These are phyloP conservation scores for Persicaria maculosa DNA, from an alignment of 148 eudicot species.

Conservation along the genomic window DNA sequence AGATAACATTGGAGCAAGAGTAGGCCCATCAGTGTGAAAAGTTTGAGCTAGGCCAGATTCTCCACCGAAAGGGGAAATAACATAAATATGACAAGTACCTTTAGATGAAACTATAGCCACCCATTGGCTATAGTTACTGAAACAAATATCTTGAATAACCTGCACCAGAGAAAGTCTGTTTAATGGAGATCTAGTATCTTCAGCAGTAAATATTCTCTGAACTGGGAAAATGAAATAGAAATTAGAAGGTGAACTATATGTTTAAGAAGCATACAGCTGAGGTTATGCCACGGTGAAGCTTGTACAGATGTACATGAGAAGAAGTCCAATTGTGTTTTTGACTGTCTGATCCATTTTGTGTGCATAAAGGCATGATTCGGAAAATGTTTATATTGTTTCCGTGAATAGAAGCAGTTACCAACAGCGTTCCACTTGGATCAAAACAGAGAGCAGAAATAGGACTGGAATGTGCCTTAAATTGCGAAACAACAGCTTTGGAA, in stretches of 20 bases:
- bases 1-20: background rate
- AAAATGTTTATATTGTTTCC: conserved; percentile 86
- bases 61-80: conserved; percentile 74
- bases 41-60: conserved; percentile 22
- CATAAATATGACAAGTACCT: conserved; percentile 80
- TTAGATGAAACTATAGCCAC: conserved; percentile 69
- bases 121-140: conserved; percentile 76
- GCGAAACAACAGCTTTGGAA: conserved; percentile 60
- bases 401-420: conserved; percentile 86
- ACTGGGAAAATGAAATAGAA: background rate
- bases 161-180: conserved; percentile 22
- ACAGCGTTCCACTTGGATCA: conserved; percentile 79
- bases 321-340: background rate
- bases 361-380: conserved; percentile 47
- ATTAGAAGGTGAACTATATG: background rate
- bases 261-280: conserved; percentile 55
- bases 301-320: conserved; percentile 55
- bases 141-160: conserved; percentile 85
- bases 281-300: conserved; percentile 82
- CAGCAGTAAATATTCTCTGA: background rate
- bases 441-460: conserved; percentile 77
- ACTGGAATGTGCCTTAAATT: conserved; percentile 78
- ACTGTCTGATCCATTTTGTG: conserved; percentile 25
- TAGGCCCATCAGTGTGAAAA: background rate
- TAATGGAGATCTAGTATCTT: background rate